Evolutionary conservation across 805 yeast species (phyloP).

Genomic region (Ogataea chonburiensis): DNA sequence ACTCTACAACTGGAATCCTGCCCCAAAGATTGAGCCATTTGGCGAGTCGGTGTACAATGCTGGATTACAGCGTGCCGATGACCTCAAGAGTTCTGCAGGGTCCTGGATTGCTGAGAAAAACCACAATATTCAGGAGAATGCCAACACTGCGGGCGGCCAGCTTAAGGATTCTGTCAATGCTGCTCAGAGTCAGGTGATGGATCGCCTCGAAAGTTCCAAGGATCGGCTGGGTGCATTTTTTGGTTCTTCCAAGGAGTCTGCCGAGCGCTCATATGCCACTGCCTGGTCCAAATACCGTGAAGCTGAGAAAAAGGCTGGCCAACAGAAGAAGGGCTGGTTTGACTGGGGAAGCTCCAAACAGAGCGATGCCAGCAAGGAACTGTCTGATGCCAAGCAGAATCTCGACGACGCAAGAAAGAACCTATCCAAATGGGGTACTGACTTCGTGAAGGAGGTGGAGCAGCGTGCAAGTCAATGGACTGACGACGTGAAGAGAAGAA

Average conservation of each 20-base stretch:
- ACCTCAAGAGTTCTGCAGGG: constrained; percentile 21
- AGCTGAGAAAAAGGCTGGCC: constrained; percentile 34
- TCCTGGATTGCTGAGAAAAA: constrained; percentile 24
- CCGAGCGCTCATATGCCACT: constrained; percentile 27
- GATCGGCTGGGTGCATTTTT: constrained; percentile 17
- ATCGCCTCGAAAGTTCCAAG: constrained; percentile 16
- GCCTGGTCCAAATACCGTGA: constrained; percentile 31
- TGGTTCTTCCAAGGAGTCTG: constrained; percentile 24
- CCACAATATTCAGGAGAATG: constrained; percentile 17
- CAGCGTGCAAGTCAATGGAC: constrained; percentile 11
- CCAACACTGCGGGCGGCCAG: constrained; percentile 11
- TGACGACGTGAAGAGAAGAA: constrained; percentile 13
- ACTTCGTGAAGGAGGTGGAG: constrained; percentile 22
- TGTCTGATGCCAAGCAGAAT: constrained; percentile 36
- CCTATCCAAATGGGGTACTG: constrained; percentile 26
- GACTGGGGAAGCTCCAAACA: constrained; percentile 38
- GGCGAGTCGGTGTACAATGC: constrained; percentile 15
- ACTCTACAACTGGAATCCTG: constrained; percentile 30
- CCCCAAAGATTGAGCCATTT: constrained; percentile 20
- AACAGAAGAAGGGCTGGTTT: constrained; percentile 37
- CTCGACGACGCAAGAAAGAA: constrained; percentile 35
- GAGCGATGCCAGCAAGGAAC: constrained; percentile 35
- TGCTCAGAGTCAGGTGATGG: constrained; percentile 18
- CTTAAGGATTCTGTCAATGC: constrained; percentile 15
- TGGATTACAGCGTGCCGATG: constrained; percentile 23